Conservation (phyloP, 2,329 filamentous ascomycete species). For the Colletotrichum eleusines region DNA sequence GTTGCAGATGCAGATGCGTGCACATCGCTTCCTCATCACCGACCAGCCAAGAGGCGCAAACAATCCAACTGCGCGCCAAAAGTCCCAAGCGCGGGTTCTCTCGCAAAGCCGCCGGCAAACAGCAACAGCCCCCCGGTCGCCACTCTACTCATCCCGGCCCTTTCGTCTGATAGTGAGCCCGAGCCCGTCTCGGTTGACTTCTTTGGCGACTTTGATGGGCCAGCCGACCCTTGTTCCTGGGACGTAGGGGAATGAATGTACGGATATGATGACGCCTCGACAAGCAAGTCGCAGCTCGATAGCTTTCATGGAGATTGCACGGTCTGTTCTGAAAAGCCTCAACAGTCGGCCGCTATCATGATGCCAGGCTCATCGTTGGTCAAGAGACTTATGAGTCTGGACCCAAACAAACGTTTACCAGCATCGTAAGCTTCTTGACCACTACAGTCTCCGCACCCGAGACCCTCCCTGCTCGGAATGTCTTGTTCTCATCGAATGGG, state of each 20-base stretch:
- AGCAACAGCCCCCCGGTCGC: conserved; percentile 1
- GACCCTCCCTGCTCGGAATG: not conserved
- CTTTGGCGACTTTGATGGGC: not conserved
- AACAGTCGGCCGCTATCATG: not conserved
- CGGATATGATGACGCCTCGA: not conserved
- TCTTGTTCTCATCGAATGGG: too few relatives aligned
- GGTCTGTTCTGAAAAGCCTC: too few relatives aligned
- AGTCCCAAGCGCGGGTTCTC: not conserved
- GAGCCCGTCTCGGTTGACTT: not conserved
- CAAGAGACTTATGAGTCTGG: not conserved
- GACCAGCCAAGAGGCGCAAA: conserved; percentile 36
- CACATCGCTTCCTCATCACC: conserved; percentile 25
- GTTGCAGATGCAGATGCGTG: conserved; percentile 30
- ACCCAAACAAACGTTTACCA: too few relatives aligned
- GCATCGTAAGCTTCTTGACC: not conserved
- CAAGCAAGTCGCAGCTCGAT: too few relatives aligned
- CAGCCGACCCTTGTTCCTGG: not conserved
- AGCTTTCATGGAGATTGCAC: too few relatives aligned
- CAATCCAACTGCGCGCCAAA: not conserved
- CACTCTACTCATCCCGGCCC: conserved; percentile 22
- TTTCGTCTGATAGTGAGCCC: not conserved
- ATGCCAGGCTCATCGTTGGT: not conserved
- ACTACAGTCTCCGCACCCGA: not conserved
- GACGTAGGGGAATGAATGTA: too few relatives aligned
- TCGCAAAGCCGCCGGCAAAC: conserved; percentile 17